Percentiles rank a stretch among this genome's conserved stretches.
These are phyloP conservation scores for Lasiodiplodia hormozganensis DNA, from an alignment of 2,329 filamentous ascomycete species.

Conservation along the genomic window DNA sequence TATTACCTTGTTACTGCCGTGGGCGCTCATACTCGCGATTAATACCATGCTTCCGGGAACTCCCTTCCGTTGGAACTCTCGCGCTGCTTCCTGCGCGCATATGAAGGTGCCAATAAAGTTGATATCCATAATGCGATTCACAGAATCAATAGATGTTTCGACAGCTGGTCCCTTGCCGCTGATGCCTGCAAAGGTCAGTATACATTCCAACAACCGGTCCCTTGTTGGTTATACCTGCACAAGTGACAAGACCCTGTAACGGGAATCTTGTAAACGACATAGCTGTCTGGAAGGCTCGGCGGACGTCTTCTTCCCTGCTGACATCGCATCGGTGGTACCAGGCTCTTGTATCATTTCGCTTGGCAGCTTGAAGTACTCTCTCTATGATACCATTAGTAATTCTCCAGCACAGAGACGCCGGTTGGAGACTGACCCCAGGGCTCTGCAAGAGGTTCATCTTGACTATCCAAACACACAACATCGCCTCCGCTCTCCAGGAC, in stretches of 20 bases:
- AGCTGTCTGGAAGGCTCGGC: conserved; percentile 32
- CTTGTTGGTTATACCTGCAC: conserved; percentile 31
- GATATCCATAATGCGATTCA: conserved; percentile 45
- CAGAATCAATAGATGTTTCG: conserved; percentile 40
- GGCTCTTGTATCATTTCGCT: conserved; percentile 30
- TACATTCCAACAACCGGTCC: too few relatives aligned
- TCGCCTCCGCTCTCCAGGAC: conserved; percentile 40
- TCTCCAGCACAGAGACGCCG: background rate
- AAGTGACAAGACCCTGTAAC: conserved; percentile 38
- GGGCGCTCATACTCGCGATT: conserved; percentile 48
- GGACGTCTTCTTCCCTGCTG: conserved; percentile 32
- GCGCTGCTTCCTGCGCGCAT: conserved; percentile 42
- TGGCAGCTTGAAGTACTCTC: conserved; percentile 27
- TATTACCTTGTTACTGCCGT: conserved; percentile 41
- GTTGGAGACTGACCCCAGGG: background rate
- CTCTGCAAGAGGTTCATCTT: background rate
- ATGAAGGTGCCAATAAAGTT: conserved; percentile 48
- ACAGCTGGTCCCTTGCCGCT: conserved; percentile 40
- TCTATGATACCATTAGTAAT: conserved; percentile 12
- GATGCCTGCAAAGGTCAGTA: conserved; percentile 25
- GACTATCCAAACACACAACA: conserved; percentile 11
- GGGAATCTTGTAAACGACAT: conserved; percentile 32
- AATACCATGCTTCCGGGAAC: conserved; percentile 46
- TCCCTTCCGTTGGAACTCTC: conserved; percentile 40
- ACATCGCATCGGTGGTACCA: conserved; percentile 35